Conservation (phyloP, 345 rosid genomes). For the Eucalyptus pauciflora region DNA sequence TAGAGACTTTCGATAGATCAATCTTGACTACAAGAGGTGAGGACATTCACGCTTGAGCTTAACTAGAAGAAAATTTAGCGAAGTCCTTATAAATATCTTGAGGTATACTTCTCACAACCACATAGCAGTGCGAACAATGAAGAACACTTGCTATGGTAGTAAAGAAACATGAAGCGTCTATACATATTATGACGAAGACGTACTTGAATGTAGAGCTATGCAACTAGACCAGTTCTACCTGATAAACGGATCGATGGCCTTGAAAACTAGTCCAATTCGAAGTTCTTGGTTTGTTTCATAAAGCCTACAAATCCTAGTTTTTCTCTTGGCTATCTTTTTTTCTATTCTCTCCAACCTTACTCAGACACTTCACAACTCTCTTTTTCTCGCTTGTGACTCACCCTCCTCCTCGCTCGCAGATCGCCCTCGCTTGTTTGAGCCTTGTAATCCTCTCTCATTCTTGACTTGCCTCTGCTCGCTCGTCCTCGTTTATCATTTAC, state of each 20-base stretch:
- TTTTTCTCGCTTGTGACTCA: neutral
- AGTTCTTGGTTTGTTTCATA: neutral
- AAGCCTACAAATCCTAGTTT: neutral
- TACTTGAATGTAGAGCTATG: neutral
- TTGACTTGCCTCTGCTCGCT: neutral
- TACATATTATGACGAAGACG: neutral
- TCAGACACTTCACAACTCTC: neutral
- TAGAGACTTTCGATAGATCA: neutral
- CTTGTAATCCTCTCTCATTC: neutral
- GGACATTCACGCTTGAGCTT: neutral
- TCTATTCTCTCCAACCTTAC: neutral
- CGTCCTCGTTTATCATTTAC: accelerated
- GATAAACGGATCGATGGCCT: neutral
- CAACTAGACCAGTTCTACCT: neutral
- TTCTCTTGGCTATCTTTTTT: neutral
- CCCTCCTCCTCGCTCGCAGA: neutral
- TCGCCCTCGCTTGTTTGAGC: neutral
- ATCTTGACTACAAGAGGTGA: neutral
- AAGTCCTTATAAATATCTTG: neutral
- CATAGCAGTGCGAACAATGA: neutral
- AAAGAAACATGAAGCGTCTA: neutral
- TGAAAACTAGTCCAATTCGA: too few relatives aligned
- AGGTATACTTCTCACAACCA: neutral
- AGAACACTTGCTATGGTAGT: neutral
- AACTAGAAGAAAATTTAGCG: neutral